Base-by-base conservation (phyloP, 1,284 basidiomycete species). In the Puccinia horiana region DNA sequence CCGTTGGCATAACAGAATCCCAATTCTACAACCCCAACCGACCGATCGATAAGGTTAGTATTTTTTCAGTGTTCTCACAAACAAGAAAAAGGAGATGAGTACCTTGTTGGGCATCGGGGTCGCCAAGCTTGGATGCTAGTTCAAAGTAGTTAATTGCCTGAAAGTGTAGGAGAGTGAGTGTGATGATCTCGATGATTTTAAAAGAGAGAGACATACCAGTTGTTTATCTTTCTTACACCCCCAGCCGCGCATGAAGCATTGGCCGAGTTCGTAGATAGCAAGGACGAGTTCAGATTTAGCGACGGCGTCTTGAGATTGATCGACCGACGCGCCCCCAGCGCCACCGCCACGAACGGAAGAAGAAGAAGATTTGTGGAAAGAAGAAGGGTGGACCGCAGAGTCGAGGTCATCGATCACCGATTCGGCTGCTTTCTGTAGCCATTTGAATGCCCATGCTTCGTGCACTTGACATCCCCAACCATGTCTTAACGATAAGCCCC, bases 231-330 rank as follows among this genome's bases (percentile, higher is more conserved):
- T 93, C 76, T 89, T 87, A 18, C 94, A 91, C 6, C 94, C 94
- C 93, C 94, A 96, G 0, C 94, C 94, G 83, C 93, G 93, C 86
- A 93, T 93, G 87, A 94, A 95, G 86, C 94, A 95, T 86, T 94
- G 93, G 0, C 93, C 94, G 8, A 96, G 92, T 88, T 96, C 94
- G 86, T 95, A 94, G 69, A 96, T 93, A 1, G 94, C 93, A 40
- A 96, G 89, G 52, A 95, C 92, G 14, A 96, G 89, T 87, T 96
- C 94, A 52, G 89, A 91, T 90, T 93, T 86, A 20, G 86, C 58
- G 23, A 29, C 16, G 80, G 44, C 16, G 23, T 80, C 81, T 20
- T 63, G 69, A 63, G 5, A 84, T 88, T 74, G 77, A 87, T 88
- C 11, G 86, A 83, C 49, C 76, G 83, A 63, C 72, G 86, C 86